These are phyloP conservation scores for Ceratobasidium papillatum DNA, from an alignment of 1,284 basidiomycete genomes.

Conservation along the genomic window DNA sequence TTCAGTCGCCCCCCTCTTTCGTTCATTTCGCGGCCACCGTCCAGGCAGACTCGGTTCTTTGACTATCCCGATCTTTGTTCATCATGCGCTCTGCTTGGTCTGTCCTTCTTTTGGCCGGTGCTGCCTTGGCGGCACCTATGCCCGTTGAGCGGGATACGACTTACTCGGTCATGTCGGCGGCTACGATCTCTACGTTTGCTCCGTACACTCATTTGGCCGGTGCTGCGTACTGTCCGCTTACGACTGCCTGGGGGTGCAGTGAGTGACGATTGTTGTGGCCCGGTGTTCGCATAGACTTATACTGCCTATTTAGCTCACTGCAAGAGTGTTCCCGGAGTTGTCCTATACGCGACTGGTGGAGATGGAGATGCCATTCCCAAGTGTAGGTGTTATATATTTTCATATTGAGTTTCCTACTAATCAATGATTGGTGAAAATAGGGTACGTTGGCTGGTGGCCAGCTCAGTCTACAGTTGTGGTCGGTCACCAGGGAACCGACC, in stretches of 20 bases:
- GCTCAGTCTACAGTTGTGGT: constrained; percentile 41
- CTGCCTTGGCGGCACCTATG: constrained; percentile 17
- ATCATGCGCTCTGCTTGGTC: constrained; percentile 18
- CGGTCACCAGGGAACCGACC: constrained; percentile 44
- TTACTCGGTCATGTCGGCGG: constrained; percentile 14
- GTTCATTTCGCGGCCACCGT: not conserved
- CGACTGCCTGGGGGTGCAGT: constrained; percentile 29
- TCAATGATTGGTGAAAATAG: no score
- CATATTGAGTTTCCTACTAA: not conserved
- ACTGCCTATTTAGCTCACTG: constrained; percentile 2
- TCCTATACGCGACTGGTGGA: constrained; percentile 42
- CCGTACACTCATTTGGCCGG: constrained; percentile 23
- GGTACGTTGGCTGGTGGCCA: constrained; percentile 39
- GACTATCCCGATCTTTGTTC: not conserved
- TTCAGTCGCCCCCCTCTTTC: not conserved
- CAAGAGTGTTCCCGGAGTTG: constrained; percentile 36
- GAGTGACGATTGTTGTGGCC: not conserved
- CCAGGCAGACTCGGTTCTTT: not conserved
- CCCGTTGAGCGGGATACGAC: constrained; percentile 26
- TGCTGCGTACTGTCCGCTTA: constrained; percentile 30
- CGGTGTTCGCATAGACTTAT: not conserved
- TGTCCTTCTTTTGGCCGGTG: constrained; percentile 8
- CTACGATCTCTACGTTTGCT: constrained; percentile 17
- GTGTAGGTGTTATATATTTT: not conserved
- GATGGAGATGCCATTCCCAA: constrained; percentile 40